A percentile compares a stretch with the other conserved stretches of the same genome.
These are phyloP conservation scores for Chaetomium cochliodes DNA, from an alignment of 495 filamentous ascomycete species.

Conservation along the genomic window DNA sequence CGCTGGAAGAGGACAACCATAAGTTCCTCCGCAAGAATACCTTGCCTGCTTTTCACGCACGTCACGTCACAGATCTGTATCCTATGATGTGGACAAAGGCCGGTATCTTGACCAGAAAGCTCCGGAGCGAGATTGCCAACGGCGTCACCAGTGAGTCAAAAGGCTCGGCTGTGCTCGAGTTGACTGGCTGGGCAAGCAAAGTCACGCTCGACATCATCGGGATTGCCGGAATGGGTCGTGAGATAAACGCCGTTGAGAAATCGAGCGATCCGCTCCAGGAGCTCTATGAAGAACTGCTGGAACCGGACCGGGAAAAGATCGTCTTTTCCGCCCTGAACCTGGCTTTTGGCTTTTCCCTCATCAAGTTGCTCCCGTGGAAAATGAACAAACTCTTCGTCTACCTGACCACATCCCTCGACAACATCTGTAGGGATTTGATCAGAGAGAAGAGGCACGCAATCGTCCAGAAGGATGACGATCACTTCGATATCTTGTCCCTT, in stretches of 20 bases:
- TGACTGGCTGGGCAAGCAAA: conserved; percentile 64
- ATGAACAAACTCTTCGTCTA: conserved; percentile 58
- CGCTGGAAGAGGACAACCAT: conserved; percentile 82
- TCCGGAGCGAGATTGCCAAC: conserved; percentile 35
- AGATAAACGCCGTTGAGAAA: conserved; percentile 67
- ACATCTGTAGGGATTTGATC: conserved; percentile 62
- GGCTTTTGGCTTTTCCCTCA: conserved; percentile 27
- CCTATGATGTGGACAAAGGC: conserved; percentile 76
- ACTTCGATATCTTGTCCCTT: conserved; percentile 75
- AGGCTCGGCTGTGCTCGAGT: conserved; percentile 54
- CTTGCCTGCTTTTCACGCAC: conserved; percentile 77
- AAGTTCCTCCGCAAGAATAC: conserved; percentile 76
- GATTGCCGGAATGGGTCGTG: conserved; percentile 71
- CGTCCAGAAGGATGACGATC: conserved; percentile 47
- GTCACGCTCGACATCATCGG: conserved; percentile 85
- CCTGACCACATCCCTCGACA: conserved; percentile 57
- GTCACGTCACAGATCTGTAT: conserved; percentile 84
- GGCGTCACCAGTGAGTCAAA: conserved; percentile 36
- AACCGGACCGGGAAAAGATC: conserved; percentile 40
- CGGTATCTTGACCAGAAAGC: conserved; percentile 27
- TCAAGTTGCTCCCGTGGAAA: conserved; percentile 57
- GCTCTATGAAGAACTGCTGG: conserved; percentile 62
- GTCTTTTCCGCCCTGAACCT: conserved; percentile 20
- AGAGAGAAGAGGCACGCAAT: conserved; percentile 61
- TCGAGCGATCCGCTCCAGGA: conserved; percentile 59